Base-by-base conservation (phyloP, 2,329 filamentous ascomycete genomes). In the Teratosphaeria epicoccoides region DNA sequence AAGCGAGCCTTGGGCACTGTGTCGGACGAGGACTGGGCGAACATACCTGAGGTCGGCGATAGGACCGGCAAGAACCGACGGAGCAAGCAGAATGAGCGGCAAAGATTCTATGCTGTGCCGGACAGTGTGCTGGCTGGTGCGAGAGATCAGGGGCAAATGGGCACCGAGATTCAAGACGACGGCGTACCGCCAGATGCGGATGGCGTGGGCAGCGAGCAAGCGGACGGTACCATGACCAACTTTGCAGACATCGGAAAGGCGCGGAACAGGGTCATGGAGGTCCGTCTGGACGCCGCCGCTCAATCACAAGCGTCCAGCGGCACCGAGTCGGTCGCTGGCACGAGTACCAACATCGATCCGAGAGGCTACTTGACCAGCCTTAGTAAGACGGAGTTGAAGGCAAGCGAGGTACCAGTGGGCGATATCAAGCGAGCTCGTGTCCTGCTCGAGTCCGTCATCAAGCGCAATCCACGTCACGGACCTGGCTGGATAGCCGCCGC, bases 241-340 rank as follows among this genome's bases (percentile, higher is more conserved):
- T 98, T 98, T 67, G 91, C 91, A 44, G 87, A 95, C 68, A 97
- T 98, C 57, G 93, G 94, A 70, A 89, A 90, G 44, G 94, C 93
- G 20, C 83, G 93, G 72, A 88, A 96, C 73, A 96, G 95, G 70
- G 93, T 96, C 40, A 78, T 98, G 49, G 86, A 95, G 67, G 91
- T 94, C n/a, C 84, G 88, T 59, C 76, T 98, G 43, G 91, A 97
- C 62, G 87, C 95, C 66, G 90, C 89, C 6, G 90, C 88, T 4
- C 80, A 84, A 57, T 59, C 61, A 11, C 59, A 62, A 47, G 49
- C 47, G 4, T 83, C 77, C 20, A 81, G 83, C 24, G 82, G 79
- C 17, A 83, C 80, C 11, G 83, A 88, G 50, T 81, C 85, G 4
- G 74, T 82, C 4, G 79, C 79, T 9, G 93, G 93, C 33, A 95